Base-by-base conservation (phyloP, 768 basidiomycete genomes). In the Termitomyces sp. region DNA sequence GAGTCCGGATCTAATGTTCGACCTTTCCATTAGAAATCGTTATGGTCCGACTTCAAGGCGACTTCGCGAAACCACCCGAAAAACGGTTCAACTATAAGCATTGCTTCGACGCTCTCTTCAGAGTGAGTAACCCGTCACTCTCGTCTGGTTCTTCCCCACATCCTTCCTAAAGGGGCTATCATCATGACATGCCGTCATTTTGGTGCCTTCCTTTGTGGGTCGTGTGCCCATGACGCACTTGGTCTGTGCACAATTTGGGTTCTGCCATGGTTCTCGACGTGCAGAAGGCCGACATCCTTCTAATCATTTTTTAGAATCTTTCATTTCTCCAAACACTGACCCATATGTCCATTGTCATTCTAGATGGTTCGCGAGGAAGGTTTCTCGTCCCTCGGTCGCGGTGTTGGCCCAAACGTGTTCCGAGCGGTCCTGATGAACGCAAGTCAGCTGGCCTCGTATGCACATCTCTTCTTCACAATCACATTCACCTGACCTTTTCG, bases 331-430 rank as follows among this genome's bases (percentile, higher is more conserved):
- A 47, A 34, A 20, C 47, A 26, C 34, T 61, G 42, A 46, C n/a
- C 24, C 27, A n/a, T 34, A 20, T 39, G 60, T 54, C 59, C 49
- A 62, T 46, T 32, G 47, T 33, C 53, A 37, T 24, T 47, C 18
- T 63, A 91, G 87, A 95, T 96, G 91, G 83, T 93, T 12, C 81
- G 85, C 1, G 93, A 95, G 70, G 93, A 96, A 72, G 93, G 93
- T 4, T 60, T 77, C 16, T 88, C 87, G 0, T 89, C 91, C 0
- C 83, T 94, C 50, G 76, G 71, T 18, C 85, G 93, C 32, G 94
- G 94, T 24, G 79, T 90, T 5, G 86, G 81, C 3, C 94, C 94
- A 0, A 96, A 96, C 64, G 86, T 93, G 6, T 87, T 94, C 69
- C 83, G 93, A 69, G 88, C 93, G 1, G 67, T 94, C 14, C 71